Evolutionary conservation across 129 eudicot genomes (phyloP), one percentile per base, ranked within the genome.

Genomic region (Erigeron canadensis): DNA sequence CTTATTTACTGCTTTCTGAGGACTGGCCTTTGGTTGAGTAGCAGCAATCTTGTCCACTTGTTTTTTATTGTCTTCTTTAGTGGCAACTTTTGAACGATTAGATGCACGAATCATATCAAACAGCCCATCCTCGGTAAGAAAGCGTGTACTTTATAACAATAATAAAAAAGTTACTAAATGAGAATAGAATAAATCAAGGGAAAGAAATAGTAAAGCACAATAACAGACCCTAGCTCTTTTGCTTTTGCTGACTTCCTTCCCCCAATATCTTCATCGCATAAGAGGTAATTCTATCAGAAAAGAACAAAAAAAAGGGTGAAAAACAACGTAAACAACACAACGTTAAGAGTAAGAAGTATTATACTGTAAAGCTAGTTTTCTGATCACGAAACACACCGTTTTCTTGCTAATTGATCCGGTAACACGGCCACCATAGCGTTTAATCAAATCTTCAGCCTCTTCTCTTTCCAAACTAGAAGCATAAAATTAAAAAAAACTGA

Each of bases 381-480:
- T 41, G 55, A 71, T 69, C 9, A 65, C 16, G 57, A 54, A 78
- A 61, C 22, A 80, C 57, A 94, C 99, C 86, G 99, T 94, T 75
- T 94, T 94, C 82, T 88, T 94, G 96, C 99, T 94, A 73, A 94
- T 87, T 59, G 99, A 90, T 84, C 94, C 96, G 47, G 99, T 94
- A 45, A 87, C 84, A 74, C 99, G 99, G 18, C 99, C 99, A 6
- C 97, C 99, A 65, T 94, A 76, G 57, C 99, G 89, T 70, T 90
- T 94, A 71, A 94, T 94, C 81, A 94, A 75, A 79, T 90, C 99
- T 77, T 90, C 97, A 59, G 99, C 99, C 84, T 94, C 99, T 81
- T 94, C 99, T 85, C 99, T 84, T 87, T 90, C 99, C 85, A 94
- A 80, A 82, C 99, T 92, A 81, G 64, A 82, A 81, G 19, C 65